These are phyloP conservation scores for Candida yuanshanica DNA, from an alignment of 805 yeast species.

Conservation along the genomic window DNA sequence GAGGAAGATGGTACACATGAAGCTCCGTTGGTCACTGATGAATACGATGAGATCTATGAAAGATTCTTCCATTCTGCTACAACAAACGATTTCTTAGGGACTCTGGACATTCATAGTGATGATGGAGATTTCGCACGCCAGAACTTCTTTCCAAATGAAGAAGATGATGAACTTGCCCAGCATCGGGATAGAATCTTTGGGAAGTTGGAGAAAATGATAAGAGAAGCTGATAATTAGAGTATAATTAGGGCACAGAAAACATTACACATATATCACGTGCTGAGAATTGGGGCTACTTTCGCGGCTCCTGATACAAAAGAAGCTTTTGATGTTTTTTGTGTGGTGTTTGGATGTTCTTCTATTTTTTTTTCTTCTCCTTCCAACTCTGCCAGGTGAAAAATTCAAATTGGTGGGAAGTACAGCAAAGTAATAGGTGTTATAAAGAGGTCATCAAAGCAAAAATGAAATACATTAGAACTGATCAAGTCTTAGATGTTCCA, in stretches of 20 bases:
- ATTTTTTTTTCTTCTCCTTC: not conserved
- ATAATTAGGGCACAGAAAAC: not conserved
- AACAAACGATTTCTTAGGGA: constrained; percentile 2
- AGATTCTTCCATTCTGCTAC: constrained; percentile 1
- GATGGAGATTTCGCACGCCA: constrained; percentile 36
- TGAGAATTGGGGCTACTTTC: not conserved
- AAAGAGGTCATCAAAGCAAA: constrained; percentile 3
- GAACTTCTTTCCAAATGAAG: constrained; percentile 50
- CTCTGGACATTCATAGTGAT: not conserved
- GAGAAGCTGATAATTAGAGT: not conserved
- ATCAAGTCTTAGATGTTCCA: constrained; percentile 79
- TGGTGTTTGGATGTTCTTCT: constrained; percentile 5
- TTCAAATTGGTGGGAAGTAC: not conserved
- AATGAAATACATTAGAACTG: constrained; percentile 86
- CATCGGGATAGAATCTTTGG: constrained; percentile 39
- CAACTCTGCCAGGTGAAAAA: constrained; percentile 2
- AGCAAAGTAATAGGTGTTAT: not conserved
- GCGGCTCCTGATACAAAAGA: not conserved
- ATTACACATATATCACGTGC: not conserved
- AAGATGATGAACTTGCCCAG: constrained; percentile 43
- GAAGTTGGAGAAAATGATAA: constrained; percentile 47
- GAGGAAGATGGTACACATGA: constrained; percentile 3
- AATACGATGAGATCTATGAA: constrained; percentile 5
- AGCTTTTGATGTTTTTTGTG: no score
- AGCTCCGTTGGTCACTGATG: not conserved